Conservation (phyloP, 176 grass and related monocot species). For the Zea luxurians region DNA sequence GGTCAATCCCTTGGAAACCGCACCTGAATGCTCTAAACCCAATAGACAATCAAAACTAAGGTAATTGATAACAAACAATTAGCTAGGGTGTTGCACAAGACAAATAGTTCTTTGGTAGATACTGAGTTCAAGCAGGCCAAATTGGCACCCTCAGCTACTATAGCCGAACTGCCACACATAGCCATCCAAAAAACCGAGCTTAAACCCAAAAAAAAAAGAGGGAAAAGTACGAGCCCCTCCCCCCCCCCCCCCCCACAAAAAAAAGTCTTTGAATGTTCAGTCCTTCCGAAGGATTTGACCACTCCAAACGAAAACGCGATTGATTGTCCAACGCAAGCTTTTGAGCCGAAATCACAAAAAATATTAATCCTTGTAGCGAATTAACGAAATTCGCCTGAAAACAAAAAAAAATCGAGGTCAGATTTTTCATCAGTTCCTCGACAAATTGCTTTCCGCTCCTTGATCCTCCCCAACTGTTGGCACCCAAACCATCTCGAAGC, state of each 20-base stretch:
- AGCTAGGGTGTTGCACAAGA: not conserved
- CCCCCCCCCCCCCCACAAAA: not conserved
- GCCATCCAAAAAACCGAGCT: not conserved
- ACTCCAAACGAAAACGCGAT: not conserved
- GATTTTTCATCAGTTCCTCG: not conserved
- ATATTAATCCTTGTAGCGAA: constrained; percentile 15
- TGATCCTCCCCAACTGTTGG: constrained; percentile 30
- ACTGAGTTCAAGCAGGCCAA: not conserved
- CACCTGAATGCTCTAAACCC: not conserved
- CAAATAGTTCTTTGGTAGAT: not conserved
- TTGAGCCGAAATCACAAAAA: constrained; percentile 32
- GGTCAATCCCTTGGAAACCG: not conserved
- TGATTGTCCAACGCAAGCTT: not conserved
- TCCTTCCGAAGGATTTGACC: not conserved
- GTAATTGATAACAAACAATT: not conserved
- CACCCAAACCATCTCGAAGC: constrained; percentile 7
- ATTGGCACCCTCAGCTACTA: not conserved
- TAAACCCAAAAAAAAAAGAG: not conserved
- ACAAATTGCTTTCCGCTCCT: constrained; percentile 13
- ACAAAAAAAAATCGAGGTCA: not conserved
- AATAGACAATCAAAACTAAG: not conserved
- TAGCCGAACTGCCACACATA: not conserved
- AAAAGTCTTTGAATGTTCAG: constrained; percentile 10
- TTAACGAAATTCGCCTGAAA: not conserved
- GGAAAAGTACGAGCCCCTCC: not conserved